Conservation (phyloP, 2,329 filamentous ascomycete species). For the Fonsecaea nubica region DNA sequence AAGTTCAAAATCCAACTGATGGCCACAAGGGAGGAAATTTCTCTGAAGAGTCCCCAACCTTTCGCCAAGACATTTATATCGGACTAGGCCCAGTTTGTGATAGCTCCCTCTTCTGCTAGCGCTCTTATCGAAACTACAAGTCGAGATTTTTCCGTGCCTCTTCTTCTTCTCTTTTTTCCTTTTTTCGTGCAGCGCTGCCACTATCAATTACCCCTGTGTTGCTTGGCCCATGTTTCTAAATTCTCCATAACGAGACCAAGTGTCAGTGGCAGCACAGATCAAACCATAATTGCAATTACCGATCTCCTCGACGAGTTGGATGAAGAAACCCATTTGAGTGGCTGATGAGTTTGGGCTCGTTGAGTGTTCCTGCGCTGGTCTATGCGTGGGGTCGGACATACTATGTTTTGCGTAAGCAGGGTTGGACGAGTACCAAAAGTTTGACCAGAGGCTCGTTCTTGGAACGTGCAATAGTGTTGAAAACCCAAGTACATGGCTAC, state of each 20-base stretch:
- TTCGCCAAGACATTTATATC: constrained; percentile 21
- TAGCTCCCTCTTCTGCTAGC: constrained; percentile 1
- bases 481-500: background rate
- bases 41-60: background rate
- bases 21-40: background rate
- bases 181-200: constrained; percentile 81
- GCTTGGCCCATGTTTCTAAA: constrained; percentile 67
- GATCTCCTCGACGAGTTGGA: constrained; percentile 48
- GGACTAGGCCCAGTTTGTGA: constrained; percentile 15
- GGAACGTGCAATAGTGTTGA: background rate
- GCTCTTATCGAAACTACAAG: constrained; percentile 7
- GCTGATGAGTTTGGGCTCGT: constrained; percentile 42
- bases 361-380: constrained; percentile 43
- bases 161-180: constrained; percentile 44
- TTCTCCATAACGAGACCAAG: constrained; percentile 62
- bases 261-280: constrained; percentile 82
- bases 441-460: background rate
- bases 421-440: background rate
- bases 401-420: constrained; percentile 12
- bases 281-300: constrained; percentile 73
- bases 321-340: constrained; percentile 20
- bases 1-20: constrained; percentile 15
- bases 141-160: background rate
- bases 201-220: constrained; percentile 75
- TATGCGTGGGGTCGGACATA: constrained; percentile 62